Evolutionary conservation across 441 rosid species (phyloP), one percentile per base, ranked within the genome.

Genomic region (Erysimum pusillum): DNA sequence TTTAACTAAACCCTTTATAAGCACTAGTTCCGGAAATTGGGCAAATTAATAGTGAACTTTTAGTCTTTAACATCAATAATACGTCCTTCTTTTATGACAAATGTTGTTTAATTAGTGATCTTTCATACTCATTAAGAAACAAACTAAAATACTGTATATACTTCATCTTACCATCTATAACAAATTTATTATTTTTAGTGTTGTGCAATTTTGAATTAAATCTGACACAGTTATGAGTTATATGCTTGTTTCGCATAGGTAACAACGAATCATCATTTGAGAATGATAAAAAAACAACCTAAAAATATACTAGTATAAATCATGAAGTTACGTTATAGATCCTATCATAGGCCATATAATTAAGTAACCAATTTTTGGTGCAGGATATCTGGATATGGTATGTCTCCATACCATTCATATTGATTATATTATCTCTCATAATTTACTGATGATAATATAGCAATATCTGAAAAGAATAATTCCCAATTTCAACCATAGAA

Each of bases 21-120:
- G 80, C 80, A 77, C 80, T 71, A 71, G 68, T 77, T 67, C 76
- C 76, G 61, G 73, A 77, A 64, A 34, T 65, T 49, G 34, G 48
- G 80, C 67, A 38, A 71, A 71, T 32, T 58, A 65, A 76, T 77
- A 48, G 39, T 17, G 63, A 48, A 48, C 15, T 57, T 76, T 63
- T 70, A 57, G 51, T 76, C 63, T 77, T 57, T 64, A 28, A 35
- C 48, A 57, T 56, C 48, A 69, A 64, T 62, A 69, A 63, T 76
- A 69, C 41, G 2, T 68, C 65, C 7, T 53, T 62, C 52, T 36
- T 54, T 48, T 3, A 42, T 38, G 22, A 39, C 31, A 62, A 62
- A 42, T 44, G 57, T 32, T 62, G 52, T 69, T 53, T 44, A 22
- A 22, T 22, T 22, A 35, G 41, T 35, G 63, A 69, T 34, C 12